Conservation (phyloP, 208 protist genomes). For the Leishmania martiniquensis region DNA sequence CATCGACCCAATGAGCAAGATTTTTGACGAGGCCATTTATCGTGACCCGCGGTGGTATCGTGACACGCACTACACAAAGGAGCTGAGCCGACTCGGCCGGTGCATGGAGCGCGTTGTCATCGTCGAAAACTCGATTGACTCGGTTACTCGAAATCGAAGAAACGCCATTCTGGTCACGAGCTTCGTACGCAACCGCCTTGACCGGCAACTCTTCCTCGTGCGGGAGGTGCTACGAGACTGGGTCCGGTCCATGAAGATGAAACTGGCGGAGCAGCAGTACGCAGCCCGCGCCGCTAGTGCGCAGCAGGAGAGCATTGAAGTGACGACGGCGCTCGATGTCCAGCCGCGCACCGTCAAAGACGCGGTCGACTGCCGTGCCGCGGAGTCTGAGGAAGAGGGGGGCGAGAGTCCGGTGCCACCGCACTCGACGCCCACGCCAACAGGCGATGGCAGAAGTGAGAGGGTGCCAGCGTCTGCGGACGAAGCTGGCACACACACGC, state of each 20-base stretch:
- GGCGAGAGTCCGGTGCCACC: constrained; percentile 15
- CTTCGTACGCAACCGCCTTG: constrained; percentile 72
- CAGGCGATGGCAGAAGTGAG: background rate
- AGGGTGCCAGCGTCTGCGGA: too few species aligned
- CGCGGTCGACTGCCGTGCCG: background rate
- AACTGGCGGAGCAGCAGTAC: constrained; percentile 13
- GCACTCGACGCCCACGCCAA: constrained; percentile 8
- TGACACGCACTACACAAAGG: constrained; percentile 86
- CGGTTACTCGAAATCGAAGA: constrained; percentile 73
- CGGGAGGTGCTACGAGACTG: constrained; percentile 69
- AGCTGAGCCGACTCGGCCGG: constrained; percentile 81
- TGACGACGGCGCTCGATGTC: background rate
- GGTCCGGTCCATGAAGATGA: constrained; percentile 44
- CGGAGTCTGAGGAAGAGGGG: constrained; percentile 9
- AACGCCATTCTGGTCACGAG: constrained; percentile 89
- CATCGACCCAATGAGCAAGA: constrained; percentile 70
- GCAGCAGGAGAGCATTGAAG: background rate
- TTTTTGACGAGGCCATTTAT: constrained; percentile 88
- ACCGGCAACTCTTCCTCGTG: constrained; percentile 79
- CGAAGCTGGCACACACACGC: background rate
- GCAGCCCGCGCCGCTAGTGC: background rate
- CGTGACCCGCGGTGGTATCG: constrained; percentile 89
- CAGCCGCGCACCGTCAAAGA: background rate
- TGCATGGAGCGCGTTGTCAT: constrained; percentile 76
- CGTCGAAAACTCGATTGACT: constrained; percentile 92